phyloP scores from a whole-genome alignment of 352 stramenopile genomes.

The Phytophthora capsici region DNA sequence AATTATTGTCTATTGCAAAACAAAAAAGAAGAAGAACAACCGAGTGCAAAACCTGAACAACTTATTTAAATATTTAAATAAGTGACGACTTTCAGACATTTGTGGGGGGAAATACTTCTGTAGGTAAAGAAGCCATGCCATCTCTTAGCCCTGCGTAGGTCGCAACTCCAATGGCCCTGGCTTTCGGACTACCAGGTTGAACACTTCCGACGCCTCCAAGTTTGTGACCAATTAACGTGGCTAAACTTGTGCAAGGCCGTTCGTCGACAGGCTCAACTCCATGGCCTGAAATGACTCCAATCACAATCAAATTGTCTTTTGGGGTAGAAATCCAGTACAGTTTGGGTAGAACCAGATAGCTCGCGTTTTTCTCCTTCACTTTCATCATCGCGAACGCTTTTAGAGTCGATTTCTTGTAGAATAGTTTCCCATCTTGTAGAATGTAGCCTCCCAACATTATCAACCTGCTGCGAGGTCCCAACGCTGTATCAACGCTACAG shows the following conservation, averaged over 20 bases:
- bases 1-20: no score
- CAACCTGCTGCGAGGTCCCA: slow-evolving; percentile 5
- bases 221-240: neutral
- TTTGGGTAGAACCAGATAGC: slow-evolving; percentile 7
- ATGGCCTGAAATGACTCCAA: slow-evolving; percentile 2
- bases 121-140: neutral
- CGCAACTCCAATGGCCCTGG: neutral
- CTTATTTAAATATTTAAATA: neutral
- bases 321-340: slow-evolving; percentile 5
- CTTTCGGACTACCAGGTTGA: neutral
- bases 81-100: neutral
- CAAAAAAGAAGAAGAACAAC: no score
- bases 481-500: neutral
- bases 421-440: neutral
- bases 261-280: slow-evolving; percentile 1
- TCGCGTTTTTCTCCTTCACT: neutral
- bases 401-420: neutral
- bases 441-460: slow-evolving; percentile 6
- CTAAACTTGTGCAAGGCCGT: neutral
- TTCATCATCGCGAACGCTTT: slow-evolving; percentile 8
- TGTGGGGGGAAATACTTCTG: neutral
- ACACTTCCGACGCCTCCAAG: neutral
- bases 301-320: slow-evolving; percentile 6
- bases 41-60: no score
- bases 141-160: neutral